Evolutionary conservation across 345 rosid genomes (phyloP), one percentile per base, ranked within the genome.

Genomic region (Anacardium occidentale): DNA sequence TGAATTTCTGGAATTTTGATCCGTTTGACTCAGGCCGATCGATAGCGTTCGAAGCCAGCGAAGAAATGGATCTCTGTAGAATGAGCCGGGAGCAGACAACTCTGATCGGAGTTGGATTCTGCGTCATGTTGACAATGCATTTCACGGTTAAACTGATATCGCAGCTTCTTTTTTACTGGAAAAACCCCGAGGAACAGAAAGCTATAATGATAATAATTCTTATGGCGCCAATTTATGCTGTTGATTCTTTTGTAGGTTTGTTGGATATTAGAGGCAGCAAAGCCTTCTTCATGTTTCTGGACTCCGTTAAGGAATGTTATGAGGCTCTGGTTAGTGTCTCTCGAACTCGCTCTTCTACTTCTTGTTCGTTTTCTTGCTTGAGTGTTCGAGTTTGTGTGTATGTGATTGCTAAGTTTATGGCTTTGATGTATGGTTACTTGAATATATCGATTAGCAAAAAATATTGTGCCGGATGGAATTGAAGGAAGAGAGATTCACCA

Each of bases 401-500:
- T 98, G 99, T 91, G 63, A 88, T 95, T 79, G 97, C 98, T 40
- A 95, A 91, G 79, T 92, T 95, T 77, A 75, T 92, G 89, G 91
- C 90, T 62, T 84, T 95, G 85, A 62, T 95, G 91, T 95, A 91
- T 74, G 88, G 97, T 68, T 92, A 90, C 80, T 76, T 95, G 76
- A 89, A 91, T 60, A 89, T 95, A 82, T 95, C 99, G 17, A 89
- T 89, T 57, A 92, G 85, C 53, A 86, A 72, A 55, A n/a, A 78
- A 75, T 62, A 75, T 88, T 52, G 92, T 95, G 59, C 97, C 98
- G 0, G 96, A 92, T 80, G 94, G 76, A 73, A 78, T 88, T 77
- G 92, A 95, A 84, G 99, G 98, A 24, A 87, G 97, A 81, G 91
- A 91, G 74, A 84, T 95, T 71, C 96, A 88, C 75, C 99, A 91